Conservation (phyloP, 192 early-diverging fungal species). For the Linnemannia exigua region DNA sequence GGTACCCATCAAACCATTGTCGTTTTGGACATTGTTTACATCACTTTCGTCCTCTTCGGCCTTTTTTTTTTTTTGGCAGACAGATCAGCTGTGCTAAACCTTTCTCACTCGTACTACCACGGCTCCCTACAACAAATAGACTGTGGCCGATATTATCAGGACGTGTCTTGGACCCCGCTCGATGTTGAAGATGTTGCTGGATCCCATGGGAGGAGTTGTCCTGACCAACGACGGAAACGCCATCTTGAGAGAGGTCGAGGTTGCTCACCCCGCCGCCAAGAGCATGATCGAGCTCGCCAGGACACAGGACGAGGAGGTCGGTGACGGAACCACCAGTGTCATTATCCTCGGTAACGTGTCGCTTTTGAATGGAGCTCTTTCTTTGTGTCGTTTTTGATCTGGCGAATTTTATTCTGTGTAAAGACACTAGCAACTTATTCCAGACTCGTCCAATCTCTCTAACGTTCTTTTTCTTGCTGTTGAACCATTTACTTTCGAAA, state of each 20-base stretch:
- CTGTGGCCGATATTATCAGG: slow-evolving; percentile 98
- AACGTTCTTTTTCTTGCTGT: not conserved
- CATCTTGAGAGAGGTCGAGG: slow-evolving; percentile 98
- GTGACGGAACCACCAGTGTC: slow-evolving; percentile 98
- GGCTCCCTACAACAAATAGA: slow-evolving; percentile 61
- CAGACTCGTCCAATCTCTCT: not conserved
- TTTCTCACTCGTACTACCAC: not conserved
- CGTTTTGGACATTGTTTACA: not conserved
- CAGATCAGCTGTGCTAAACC: not conserved
- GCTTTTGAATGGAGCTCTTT: not conserved
- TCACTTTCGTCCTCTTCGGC: not conserved
- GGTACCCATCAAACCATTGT: slow-evolving; percentile 60
- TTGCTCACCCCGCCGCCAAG: slow-evolving; percentile 99
- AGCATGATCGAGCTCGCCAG: slow-evolving; percentile 99
- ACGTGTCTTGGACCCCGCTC: slow-evolving; percentile 98
- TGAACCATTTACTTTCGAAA: not conserved
- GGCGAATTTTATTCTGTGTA: not conserved
- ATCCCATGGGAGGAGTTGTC: slow-evolving; percentile 99
- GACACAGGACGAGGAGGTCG: slow-evolving; percentile 99
- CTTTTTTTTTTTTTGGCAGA: not conserved
- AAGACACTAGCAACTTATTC: not conserved
- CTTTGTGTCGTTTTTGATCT: slow-evolving; percentile 8
- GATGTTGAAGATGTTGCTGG: slow-evolving; percentile 99
- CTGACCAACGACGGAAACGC: slow-evolving; percentile 99
- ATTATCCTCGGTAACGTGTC: slow-evolving; percentile 90